Conservation (phyloP, 2,329 filamentous ascomycete species). For the Didymella sp. region DNA sequence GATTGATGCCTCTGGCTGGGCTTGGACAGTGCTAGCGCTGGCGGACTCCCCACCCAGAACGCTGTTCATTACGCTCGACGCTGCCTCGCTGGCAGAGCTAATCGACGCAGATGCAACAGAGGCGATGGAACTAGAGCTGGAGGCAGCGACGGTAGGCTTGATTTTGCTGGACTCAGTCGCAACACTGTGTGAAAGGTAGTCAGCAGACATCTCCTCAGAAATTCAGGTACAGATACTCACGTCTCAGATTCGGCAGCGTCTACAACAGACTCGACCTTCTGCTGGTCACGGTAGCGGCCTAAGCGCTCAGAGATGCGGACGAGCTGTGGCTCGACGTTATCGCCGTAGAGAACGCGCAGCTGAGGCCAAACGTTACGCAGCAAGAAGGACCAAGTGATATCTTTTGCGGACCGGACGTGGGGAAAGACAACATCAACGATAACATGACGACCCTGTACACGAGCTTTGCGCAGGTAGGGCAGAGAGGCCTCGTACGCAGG, state of each 20-base stretch:
- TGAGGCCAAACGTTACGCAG: conserved; percentile 82
- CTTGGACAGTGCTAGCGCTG: conserved; percentile 27
- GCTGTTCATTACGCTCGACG: conserved; percentile 42
- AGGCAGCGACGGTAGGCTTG: conserved; percentile 28
- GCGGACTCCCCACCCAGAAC: conserved; percentile 39
- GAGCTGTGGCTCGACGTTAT: conserved; percentile 95
- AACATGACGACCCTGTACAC: conserved; percentile 70
- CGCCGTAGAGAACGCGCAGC: conserved; percentile 78
- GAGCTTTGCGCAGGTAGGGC: conserved; percentile 76
- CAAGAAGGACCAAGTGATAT: conserved; percentile 72
- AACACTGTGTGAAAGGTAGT: conserved; percentile 20
- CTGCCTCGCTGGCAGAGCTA: conserved; percentile 33
- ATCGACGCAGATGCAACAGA: conserved; percentile 28
- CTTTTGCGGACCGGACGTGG: conserved; percentile 73
- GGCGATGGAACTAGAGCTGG: conserved; percentile 21
- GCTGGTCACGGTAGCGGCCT: conserved; percentile 73
- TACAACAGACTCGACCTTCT: conserved; percentile 66
- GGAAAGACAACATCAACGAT: conserved; percentile 75
- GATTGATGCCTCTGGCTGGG: conserved; percentile 24
- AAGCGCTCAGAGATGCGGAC: conserved; percentile 90
- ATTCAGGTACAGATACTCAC: conserved; percentile 23
- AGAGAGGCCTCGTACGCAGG: conserved; percentile 77
- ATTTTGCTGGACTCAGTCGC: conserved; percentile 27
- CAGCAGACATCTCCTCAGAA: background rate
- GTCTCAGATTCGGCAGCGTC: conserved; percentile 58